Percentiles rank a stretch among this genome's conserved stretches.
These are phyloP conservation scores for Prunus yedoensis DNA, from an alignment of 331 rosid species.

Conservation along the genomic window DNA sequence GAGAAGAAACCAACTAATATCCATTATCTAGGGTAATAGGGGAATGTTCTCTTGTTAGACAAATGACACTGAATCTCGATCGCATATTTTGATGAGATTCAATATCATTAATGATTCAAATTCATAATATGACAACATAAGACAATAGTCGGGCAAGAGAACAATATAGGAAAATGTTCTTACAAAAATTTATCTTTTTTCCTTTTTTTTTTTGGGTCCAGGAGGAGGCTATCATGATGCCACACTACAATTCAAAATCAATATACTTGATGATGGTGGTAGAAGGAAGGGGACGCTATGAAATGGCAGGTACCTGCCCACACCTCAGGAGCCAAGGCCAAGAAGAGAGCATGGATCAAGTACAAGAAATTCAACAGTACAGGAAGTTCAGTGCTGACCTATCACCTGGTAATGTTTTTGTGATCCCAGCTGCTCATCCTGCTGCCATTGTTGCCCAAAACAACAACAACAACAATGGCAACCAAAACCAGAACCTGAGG, in stretches of 20 bases:
- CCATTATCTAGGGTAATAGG: too few relatives aligned
- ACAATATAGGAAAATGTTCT: too few relatives aligned
- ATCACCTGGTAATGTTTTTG: conserved; percentile 29
- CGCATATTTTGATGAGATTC: too few relatives aligned
- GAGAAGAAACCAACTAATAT: too few relatives aligned
- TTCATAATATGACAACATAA: too few relatives aligned
- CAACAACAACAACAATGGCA: background rate
- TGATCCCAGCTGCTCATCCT: conserved; percentile 59
- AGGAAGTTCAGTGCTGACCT: conserved; percentile 23
- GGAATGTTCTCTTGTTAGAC: too few relatives aligned
- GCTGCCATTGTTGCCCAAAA: conserved; percentile 31
- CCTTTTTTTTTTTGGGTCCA: background rate
- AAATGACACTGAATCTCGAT: too few relatives aligned
- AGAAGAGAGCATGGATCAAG: conserved; percentile 4
- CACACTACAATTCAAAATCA: conserved; percentile 57
- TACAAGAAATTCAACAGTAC: background rate
- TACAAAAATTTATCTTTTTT: too few relatives aligned
- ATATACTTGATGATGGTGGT: conserved; percentile 26
- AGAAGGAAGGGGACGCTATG: conserved; percentile 47
- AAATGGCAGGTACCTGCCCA: conserved; percentile 40
- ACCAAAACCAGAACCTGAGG: conserved; percentile 24
- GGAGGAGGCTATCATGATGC: conserved; percentile 27
- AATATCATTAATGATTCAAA: too few relatives aligned
- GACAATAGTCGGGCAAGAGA: too few relatives aligned
- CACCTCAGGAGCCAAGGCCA: conserved; percentile 17